Evolutionary conservation across 768 basidiomycete species (phyloP).

Genomic region (Amanita polypyramis): DNA sequence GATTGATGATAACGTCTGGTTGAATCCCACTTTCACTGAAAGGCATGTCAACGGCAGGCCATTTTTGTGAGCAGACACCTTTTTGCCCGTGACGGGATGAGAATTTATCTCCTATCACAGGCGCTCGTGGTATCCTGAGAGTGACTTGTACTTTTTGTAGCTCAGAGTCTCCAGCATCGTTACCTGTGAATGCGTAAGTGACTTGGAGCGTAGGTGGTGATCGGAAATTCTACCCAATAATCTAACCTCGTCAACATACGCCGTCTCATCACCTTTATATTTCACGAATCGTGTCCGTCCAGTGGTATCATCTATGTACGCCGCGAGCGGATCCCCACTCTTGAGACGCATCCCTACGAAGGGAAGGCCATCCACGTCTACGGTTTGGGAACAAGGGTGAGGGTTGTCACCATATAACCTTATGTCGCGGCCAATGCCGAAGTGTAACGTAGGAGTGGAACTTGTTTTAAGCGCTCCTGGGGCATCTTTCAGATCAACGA

Average conservation of each 20-base stretch:
- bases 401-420: conserved; percentile 32
- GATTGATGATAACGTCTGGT: conserved; percentile 98
- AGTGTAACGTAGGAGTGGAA: conserved; percentile 68
- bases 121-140: conserved; percentile 85
- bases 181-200: conserved; percentile 36
- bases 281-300: conserved; percentile 79
- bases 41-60: conserved; percentile 97
- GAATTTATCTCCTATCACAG: conserved; percentile 99
- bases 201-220: not conserved
- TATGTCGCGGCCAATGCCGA: conserved; percentile 79
- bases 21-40: conserved; percentile 99
- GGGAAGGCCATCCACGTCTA: conserved; percentile 84
- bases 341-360: conserved; percentile 57
- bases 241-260: conserved; percentile 85
- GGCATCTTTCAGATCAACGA: conserved; percentile 79
- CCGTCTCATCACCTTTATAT: conserved; percentile 93
- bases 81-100: conserved; percentile 99
- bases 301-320: conserved; percentile 79
- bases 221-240: conserved; percentile 53
- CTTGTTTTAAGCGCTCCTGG: conserved; percentile 51
- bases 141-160: conserved; percentile 91
- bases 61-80: conserved; percentile 99
- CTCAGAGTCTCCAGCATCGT: conserved; percentile 79
- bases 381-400: conserved; percentile 33
- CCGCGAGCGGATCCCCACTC: conserved; percentile 74